Conservation (phyloP, 257 asterid species). For the Nicotiana undulata region DNA sequence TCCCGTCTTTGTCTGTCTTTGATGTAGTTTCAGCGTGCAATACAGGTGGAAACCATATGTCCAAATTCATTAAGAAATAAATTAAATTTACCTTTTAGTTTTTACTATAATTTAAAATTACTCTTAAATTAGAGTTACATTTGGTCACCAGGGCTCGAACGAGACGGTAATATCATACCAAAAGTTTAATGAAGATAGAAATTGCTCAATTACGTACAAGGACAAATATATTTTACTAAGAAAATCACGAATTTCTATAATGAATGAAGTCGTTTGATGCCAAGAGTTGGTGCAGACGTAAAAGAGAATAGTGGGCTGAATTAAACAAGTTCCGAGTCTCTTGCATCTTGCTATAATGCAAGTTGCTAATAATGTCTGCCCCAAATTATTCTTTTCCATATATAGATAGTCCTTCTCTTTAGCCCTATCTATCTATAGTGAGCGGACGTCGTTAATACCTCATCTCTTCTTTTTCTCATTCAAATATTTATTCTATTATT, state of each 20-base stretch:
- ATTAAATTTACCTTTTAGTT: too few species aligned
- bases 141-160: too few species aligned
- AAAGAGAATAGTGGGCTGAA: neutral
- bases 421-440: constrained; percentile 10
- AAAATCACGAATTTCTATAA: neutral
- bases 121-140: too few species aligned
- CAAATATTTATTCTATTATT: neutral
- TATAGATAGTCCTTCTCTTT: neutral
- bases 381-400: neutral
- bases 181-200: too few species aligned
- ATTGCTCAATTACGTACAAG: too few species aligned
- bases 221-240: neutral
- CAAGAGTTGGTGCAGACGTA: neutral
- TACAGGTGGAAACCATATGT: too few species aligned
- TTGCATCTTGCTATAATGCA: neutral
- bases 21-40: too few species aligned
- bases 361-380: neutral
- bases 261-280: neutral
- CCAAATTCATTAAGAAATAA: too few species aligned
- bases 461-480: constrained; percentile 7
- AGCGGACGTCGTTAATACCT: constrained; percentile 18
- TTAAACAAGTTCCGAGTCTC: neutral
- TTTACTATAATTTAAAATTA: too few species aligned
- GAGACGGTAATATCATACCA: too few species aligned
- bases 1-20: too few species aligned